Conservation (phyloP, 345 rosid genomes). For the Aegle marmelos region DNA sequence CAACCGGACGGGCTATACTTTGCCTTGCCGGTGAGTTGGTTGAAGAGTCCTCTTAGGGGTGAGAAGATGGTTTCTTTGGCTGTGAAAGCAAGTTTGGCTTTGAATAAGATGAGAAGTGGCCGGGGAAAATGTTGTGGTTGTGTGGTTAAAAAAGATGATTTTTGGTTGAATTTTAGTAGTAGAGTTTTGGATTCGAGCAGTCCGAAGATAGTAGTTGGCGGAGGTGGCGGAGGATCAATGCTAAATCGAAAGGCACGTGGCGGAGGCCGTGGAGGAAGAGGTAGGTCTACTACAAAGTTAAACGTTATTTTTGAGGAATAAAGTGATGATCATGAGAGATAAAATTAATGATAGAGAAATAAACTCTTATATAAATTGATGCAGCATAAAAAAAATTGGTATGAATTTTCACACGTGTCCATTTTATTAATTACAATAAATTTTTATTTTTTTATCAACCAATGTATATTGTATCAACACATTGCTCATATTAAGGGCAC, state of each 20-base stretch:
- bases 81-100: constrained; percentile 53
- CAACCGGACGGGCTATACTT: constrained; percentile 49
- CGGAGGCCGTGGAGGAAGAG: background rate
- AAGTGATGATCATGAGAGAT: background rate
- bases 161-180: background rate
- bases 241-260: background rate
- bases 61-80: constrained; percentile 64
- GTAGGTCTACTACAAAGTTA: constrained; percentile 9
- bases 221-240: background rate
- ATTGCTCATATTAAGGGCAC: too few species aligned
- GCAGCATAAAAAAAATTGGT: too few species aligned
- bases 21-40: constrained; percentile 39
- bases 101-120: constrained; percentile 11
- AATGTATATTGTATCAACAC: too few species aligned
- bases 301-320: constrained; percentile 25
- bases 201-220: background rate
- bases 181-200: background rate
- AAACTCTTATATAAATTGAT: too few species aligned
- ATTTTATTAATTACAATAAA: too few species aligned
- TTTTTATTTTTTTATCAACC: too few species aligned
- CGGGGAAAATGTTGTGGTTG: constrained; percentile 2
- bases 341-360: too few species aligned
- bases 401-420: too few species aligned
- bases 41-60: constrained; percentile 28
- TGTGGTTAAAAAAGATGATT: constrained; percentile 14